Base-by-base conservation (phyloP, 2,329 filamentous ascomycete species). In the Colletotrichum sp. region DNA sequence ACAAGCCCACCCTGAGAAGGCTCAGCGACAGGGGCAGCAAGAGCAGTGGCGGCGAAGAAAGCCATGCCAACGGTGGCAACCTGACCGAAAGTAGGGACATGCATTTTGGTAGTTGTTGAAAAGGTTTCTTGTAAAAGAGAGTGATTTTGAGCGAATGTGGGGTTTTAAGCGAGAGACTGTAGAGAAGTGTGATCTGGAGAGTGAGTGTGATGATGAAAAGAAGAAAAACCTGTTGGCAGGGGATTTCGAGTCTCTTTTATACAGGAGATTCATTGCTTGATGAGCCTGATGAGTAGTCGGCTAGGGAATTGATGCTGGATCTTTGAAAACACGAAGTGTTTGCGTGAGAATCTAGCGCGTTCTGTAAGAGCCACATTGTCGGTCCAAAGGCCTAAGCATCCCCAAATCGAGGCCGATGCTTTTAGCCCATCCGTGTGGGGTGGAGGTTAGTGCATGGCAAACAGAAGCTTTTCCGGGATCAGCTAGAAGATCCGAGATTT, bases 31-130 rank as follows among this genome's bases (percentile, higher is more conserved):
- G 73, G 73, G 7, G n/a, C 57, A 60, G 73, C 70, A 59, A 76
- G 24, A 18, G 70, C 69, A 32, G 73, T 63, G 28, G 24, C 57
- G 34, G 73, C 49, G 24, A 76, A 69, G 73, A 76, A 73, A 59
- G 70, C 70, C 39, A 76, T 69, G 59, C 73, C 73, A 12, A 76
- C 32, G 21, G 73, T 76, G 73, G 73, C 73, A 69, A 76, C 44
- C 64, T 76, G 73, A 30, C 63, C 70, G 34, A 76, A 60, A 21
- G 73, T 76, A 60, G 73, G 73, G 34, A 69, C 49, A 49, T 73
- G 73, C 73, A 76, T 76, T 36, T 76, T 76, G 70, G 52, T 34
- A 44, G 34, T 55, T 30, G 13, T n/a, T 18, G 44, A 30, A 16
- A 21, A 34, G 15, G 5, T 24, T 13, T 18, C 21, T 55, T 30